Percentiles rank a stretch among this genome's conserved stretches.
phyloP scores from a whole-genome alignment of 225 moss, liverwort and hornwort species.

The Antitrichia curtipendula region DNA sequence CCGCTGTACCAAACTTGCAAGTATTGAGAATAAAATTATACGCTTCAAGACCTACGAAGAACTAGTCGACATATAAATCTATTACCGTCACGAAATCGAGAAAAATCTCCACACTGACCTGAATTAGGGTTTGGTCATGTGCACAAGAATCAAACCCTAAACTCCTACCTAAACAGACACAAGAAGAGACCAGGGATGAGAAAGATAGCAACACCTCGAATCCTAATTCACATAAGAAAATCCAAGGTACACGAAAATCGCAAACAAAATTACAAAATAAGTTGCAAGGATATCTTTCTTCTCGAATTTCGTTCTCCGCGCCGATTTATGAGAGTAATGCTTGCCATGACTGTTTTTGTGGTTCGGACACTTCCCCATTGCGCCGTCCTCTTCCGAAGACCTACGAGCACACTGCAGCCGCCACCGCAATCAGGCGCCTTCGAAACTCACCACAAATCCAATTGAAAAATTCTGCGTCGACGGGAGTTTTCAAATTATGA shows the following conservation, averaged over 20 bases:
- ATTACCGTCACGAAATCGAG: neutral
- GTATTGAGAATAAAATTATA: neutral
- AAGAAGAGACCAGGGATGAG: neutral
- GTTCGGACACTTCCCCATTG: slow-evolving; percentile 85
- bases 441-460: neutral
- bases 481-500: no score
- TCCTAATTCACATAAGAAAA: neutral
- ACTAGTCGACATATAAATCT: neutral
- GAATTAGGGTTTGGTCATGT: neutral
- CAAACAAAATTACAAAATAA: neutral
- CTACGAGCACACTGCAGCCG: neutral
- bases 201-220: neutral
- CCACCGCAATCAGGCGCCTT: neutral
- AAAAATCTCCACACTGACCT: neutral
- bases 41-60: neutral
- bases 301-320: slow-evolving; percentile 74
- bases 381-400: neutral
- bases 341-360: slow-evolving; percentile 93
- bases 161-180: neutral
- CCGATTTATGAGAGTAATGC: slow-evolving; percentile 92
- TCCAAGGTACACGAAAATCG: neutral
- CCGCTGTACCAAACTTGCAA: neutral
- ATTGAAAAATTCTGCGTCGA: neutral
- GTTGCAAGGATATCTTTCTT: slow-evolving; percentile 83
- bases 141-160: neutral